Evolutionary conservation across 2,329 filamentous ascomycete genomes (phyloP).

Genomic region (Zymoseptoria crescenta): DNA sequence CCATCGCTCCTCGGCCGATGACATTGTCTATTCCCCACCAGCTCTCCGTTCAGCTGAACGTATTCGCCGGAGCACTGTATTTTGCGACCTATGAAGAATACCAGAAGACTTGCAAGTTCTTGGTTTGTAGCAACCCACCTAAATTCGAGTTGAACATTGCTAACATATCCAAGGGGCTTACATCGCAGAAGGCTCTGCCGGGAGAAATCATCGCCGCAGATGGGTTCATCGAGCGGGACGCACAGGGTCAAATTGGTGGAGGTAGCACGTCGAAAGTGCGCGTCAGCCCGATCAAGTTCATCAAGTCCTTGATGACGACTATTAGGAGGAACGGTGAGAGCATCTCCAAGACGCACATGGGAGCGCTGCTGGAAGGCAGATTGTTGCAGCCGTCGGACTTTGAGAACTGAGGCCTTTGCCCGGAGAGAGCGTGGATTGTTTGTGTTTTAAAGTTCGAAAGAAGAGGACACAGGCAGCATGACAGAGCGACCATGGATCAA

Average conservation of each 20-base stretch:
- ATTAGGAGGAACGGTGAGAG: constrained; percentile 19
- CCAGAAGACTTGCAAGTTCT: constrained; percentile 8
- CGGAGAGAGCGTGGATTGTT: not conserved
- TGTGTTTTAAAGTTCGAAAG: not conserved
- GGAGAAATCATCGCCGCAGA: constrained; percentile 15
- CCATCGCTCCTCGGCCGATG: not conserved
- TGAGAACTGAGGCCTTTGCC: not conserved
- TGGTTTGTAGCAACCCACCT: not conserved
- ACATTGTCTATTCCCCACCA: constrained; percentile 12
- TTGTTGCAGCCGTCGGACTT: constrained; percentile 11
- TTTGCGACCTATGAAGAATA: constrained; percentile 51
- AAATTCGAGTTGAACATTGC: no score
- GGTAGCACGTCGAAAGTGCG: constrained; percentile 8
- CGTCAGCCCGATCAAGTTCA: constrained; percentile 18
- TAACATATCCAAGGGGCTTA: constrained; percentile 5
- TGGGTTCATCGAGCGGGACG: constrained; percentile 18
- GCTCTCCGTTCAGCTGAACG: constrained; percentile 46
- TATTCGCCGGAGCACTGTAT: constrained; percentile 64
- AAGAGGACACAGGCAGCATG: not conserved
- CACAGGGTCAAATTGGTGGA: constrained; percentile 10
- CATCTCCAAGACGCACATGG: constrained; percentile 23
- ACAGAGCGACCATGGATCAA: not conserved
- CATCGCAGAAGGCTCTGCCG: constrained; percentile 2
- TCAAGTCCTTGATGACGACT: constrained; percentile 17
- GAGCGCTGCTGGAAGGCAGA: constrained; percentile 17